Evolutionary conservation across 169 alveolate genomes (phyloP).

Genomic region (Plasmodium fragile): DNA sequence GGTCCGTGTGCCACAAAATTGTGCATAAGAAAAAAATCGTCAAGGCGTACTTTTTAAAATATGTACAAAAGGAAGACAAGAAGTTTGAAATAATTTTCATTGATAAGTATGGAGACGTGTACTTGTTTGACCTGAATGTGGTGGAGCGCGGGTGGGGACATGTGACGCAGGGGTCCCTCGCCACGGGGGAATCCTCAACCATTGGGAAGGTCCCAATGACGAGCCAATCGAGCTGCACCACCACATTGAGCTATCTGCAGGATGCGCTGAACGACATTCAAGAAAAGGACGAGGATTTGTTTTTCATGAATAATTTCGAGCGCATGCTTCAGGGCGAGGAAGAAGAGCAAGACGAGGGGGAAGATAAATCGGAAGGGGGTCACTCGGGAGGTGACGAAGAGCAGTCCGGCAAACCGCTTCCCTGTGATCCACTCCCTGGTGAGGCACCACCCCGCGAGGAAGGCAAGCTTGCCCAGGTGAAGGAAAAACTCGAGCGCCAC

Average conservation of each 20-base stretch:
- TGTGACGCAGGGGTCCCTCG: neutral
- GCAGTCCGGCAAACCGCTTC: neutral
- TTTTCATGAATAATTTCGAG: constrained; percentile 69
- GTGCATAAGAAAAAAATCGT: constrained; percentile 63
- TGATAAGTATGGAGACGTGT: constrained; percentile 62
- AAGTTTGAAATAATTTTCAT: constrained; percentile 45
- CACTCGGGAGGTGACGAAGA: neutral
- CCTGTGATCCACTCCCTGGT: neutral
- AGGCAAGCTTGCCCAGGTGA: constrained; percentile 15
- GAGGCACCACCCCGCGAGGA: neutral
- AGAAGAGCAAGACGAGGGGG: neutral
- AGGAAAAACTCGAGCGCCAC: constrained; percentile 28
- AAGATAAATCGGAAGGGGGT: neutral
- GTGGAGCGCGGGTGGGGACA: neutral
- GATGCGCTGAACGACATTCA: constrained; percentile 59
- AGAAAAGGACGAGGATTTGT: constrained; percentile 66
- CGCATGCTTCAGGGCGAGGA: neutral
- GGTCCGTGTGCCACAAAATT: constrained; percentile 30
- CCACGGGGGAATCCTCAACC: neutral
- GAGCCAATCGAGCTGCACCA: neutral
- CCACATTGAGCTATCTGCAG: constrained; percentile 13
- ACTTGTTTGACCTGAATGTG: constrained; percentile 12
- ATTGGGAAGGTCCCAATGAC: neutral
- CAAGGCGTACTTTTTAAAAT: constrained; percentile 55
- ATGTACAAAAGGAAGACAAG: neutral